Conservation (phyloP, 2,329 filamentous ascomycete species). For the Fusarium illudens region DNA sequence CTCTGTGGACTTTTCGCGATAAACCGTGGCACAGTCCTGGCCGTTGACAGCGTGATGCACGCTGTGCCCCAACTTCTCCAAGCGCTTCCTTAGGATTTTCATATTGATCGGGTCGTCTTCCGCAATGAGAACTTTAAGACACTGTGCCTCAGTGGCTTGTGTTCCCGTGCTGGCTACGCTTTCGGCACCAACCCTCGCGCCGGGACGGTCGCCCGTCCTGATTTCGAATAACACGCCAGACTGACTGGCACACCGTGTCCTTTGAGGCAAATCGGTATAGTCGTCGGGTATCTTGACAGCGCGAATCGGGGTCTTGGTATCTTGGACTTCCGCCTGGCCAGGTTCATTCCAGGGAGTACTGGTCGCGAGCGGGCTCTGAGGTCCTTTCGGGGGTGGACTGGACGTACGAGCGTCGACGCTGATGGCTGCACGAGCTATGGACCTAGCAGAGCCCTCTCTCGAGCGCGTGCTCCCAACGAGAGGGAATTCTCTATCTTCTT, state of each 20-base stretch:
- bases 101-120: constrained; percentile 92
- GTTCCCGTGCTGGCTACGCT: constrained; percentile 38
- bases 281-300: constrained; percentile 61
- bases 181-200: constrained; percentile 26
- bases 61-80: constrained; percentile 78
- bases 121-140: constrained; percentile 75
- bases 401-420: constrained; percentile 18
- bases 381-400: constrained; percentile 15
- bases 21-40: constrained; percentile 80
- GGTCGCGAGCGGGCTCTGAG: constrained; percentile 17
- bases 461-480: constrained; percentile 29
- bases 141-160: constrained; percentile 25
- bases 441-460: constrained; percentile 14
- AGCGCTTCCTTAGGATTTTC: constrained; percentile 78
- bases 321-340: constrained; percentile 52
- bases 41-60: constrained; percentile 81
- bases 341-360: constrained; percentile 38
- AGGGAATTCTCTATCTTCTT: constrained; percentile 46
- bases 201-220: constrained; percentile 22
- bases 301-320: constrained; percentile 56
- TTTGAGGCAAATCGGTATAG: constrained; percentile 46
- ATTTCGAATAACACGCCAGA: constrained; percentile 54
- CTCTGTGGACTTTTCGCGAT: constrained; percentile 66
- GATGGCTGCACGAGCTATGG: constrained; percentile 3
- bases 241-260: constrained; percentile 42